Base-by-base conservation (phyloP, 345 rosid genomes). In the Ricinus communis region DNA sequence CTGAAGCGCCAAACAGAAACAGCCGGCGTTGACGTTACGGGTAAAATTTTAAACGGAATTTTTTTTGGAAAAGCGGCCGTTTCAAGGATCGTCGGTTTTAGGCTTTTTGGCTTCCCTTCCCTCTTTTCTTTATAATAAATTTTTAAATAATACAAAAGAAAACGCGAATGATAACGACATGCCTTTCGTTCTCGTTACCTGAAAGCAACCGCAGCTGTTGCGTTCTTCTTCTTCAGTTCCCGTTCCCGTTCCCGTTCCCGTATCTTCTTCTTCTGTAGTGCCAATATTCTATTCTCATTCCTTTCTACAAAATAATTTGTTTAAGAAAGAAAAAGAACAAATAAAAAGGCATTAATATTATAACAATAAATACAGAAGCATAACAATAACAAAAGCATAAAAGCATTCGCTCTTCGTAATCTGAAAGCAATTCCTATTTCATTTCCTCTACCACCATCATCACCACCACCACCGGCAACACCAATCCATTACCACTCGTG, bases 41-140 rank as follows among this genome's bases (percentile, higher is more conserved):
- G 2, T 18, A 52, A 53, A 33, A 57, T 19, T 8, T 25, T 14
- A 64, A 63, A 38, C n/a, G 73, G 63, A 46, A 66, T 0, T n/a
- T n/a, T n/a, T n/a, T n/a, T n/a, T 22, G 66, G 67, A 5, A 60
- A 71, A 71, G 74, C 75, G 65, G 77, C 71, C 46, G 75, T 80
- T 78, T 49, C 77, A 64, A 75, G 76, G 76, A 28, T 45, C 43
- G 54, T 66, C 54, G 27, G 45, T 18, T n/a, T n/a, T n/a, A n/a
- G n/a, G n/a, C n/a, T n/a, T n/a, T n/a, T n/a, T n/a, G n/a, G n/a
- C n/a, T n/a, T n/a, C n/a, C n/a, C 53, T 53, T 62, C 55, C 57
- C 72, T 56, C 51, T 16, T 57, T 14, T 12, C 22, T 52, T 1
- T 8, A 16, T 9, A 52, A 52, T 52, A 8, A 52, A 52, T 52